Evolutionary conservation across 192 early-diverging fungal genomes (phyloP).

Genomic region (Rhizoclosmatium sp.): DNA sequence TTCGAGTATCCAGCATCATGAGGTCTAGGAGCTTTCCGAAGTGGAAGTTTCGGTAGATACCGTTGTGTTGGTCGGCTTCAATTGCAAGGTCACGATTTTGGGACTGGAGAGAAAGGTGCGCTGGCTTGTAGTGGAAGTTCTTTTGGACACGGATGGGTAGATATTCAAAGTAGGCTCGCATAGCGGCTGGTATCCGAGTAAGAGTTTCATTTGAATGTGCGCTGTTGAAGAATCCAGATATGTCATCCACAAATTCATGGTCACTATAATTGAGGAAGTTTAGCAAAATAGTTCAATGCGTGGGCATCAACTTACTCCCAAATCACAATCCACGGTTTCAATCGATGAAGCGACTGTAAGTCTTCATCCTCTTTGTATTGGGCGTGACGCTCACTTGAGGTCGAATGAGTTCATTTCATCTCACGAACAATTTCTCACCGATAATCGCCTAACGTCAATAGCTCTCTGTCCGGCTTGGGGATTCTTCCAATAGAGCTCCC

Average conservation of each 20-base stretch:
- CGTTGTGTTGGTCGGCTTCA: neutral
- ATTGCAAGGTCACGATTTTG: neutral
- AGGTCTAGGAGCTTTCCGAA: conserved; percentile 52
- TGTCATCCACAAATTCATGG: conserved; percentile 55
- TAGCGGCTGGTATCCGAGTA: conserved; percentile 35
- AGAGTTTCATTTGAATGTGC: conserved; percentile 22
- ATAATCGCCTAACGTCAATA: conserved; percentile 46
- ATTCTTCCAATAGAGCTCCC: conserved; percentile 40
- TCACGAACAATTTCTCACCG: conserved; percentile 15
- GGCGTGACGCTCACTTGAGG: conserved; percentile 43
- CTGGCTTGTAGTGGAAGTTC: neutral
- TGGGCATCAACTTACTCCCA: conserved; percentile 22
- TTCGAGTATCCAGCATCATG: conserved; percentile 56
- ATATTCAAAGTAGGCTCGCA: conserved; percentile 57
- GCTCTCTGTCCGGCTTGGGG: conserved; percentile 41
- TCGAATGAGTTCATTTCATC: conserved; percentile 26
- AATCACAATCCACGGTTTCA: conserved; percentile 46
- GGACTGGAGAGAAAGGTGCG: neutral
- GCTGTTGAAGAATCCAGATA: conserved; percentile 22
- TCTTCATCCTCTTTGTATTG: conserved; percentile 53
- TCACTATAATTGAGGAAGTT: conserved; percentile 9
- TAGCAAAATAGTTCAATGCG: neutral
- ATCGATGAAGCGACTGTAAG: conserved; percentile 41
- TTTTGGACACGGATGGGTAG: conserved; percentile 45
- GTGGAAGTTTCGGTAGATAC: conserved; percentile 52